phyloP scores from a whole-genome alignment of 83 land plant genomes.

The Larix sibirica region DNA sequence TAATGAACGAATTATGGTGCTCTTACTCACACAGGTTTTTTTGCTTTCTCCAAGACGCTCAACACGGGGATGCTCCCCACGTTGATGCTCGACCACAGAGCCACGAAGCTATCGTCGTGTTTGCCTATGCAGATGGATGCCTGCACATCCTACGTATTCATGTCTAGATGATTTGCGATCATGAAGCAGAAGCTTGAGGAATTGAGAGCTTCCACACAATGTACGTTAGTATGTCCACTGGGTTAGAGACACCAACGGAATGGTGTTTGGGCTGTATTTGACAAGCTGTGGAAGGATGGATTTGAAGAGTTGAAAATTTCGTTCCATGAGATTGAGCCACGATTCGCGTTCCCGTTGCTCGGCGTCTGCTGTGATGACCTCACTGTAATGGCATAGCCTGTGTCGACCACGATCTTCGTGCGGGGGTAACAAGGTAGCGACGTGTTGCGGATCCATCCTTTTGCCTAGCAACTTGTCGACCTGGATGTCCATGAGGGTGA shows the following conservation, averaged over 20 bases:
- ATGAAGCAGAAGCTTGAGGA: constrained; percentile 81
- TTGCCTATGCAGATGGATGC: constrained; percentile 77
- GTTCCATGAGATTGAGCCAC: constrained; percentile 63
- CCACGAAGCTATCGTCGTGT: constrained; percentile 96
- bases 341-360: constrained; percentile 78
- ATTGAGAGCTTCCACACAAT: constrained; percentile 85
- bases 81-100: constrained; percentile 86
- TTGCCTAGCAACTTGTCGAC: constrained; percentile 85
- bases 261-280: constrained; percentile 58
- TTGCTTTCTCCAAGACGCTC: constrained; percentile 53
- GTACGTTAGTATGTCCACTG: constrained; percentile 81
- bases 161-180: constrained; percentile 79
- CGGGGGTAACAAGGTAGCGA: constrained; percentile 82
- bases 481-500: constrained; percentile 76
- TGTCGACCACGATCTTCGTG: constrained; percentile 53
- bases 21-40: constrained; percentile 19
- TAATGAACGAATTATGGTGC: constrained; percentile 52
- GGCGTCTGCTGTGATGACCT: constrained; percentile 87
- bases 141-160: constrained; percentile 87
- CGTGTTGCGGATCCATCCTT: constrained; percentile 94
- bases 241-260: constrained; percentile 84
- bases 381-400: constrained; percentile 71
- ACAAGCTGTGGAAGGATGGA: constrained; percentile 65
- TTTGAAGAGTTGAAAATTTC: constrained; percentile 59
- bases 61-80: constrained; percentile 74